Evolutionary conservation across 192 early-diverging fungal species (phyloP).

Genomic region (Mortierella antarctica): DNA sequence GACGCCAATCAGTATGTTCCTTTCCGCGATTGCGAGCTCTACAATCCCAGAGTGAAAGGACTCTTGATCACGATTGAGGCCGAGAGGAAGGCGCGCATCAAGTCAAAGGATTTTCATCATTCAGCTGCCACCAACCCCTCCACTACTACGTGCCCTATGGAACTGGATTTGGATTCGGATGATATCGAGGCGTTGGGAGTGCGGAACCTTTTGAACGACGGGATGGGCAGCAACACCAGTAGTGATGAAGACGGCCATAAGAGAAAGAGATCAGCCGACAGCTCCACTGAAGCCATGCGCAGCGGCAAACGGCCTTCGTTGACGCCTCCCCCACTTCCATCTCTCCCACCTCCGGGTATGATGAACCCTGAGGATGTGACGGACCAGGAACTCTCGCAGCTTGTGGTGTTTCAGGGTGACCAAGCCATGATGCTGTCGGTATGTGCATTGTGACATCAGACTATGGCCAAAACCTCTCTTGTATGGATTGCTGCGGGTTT

Average conservation of each 20-base stretch:
- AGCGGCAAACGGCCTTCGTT: constrained; percentile 36
- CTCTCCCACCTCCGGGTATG: constrained; percentile 45
- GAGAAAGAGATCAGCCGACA: constrained; percentile 18
- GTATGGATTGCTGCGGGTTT: background rate
- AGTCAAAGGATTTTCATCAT: background rate
- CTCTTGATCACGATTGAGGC: constrained; percentile 40
- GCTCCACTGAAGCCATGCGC: constrained; percentile 19
- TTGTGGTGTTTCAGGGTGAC: constrained; percentile 38
- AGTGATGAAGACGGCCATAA: constrained; percentile 15
- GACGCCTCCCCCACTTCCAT: constrained; percentile 22
- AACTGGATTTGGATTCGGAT: background rate
- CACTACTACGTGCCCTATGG: background rate
- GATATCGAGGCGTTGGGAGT: constrained; percentile 4
- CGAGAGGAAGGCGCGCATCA: constrained; percentile 24
- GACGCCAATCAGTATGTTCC: constrained; percentile 64
- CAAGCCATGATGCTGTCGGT: constrained; percentile 42
- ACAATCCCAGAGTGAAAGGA: constrained; percentile 43
- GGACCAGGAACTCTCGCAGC: constrained; percentile 41
- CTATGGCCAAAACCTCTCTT: background rate
- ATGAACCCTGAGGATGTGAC: constrained; percentile 44
- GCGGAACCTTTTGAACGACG: background rate
- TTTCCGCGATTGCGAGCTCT: constrained; percentile 47
- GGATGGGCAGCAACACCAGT: background rate
- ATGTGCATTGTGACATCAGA: background rate
- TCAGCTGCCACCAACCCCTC: background rate